Evolutionary conservation across 2,329 filamentous ascomycete species (phyloP).

Genomic region (Xylariaceae sp.): DNA sequence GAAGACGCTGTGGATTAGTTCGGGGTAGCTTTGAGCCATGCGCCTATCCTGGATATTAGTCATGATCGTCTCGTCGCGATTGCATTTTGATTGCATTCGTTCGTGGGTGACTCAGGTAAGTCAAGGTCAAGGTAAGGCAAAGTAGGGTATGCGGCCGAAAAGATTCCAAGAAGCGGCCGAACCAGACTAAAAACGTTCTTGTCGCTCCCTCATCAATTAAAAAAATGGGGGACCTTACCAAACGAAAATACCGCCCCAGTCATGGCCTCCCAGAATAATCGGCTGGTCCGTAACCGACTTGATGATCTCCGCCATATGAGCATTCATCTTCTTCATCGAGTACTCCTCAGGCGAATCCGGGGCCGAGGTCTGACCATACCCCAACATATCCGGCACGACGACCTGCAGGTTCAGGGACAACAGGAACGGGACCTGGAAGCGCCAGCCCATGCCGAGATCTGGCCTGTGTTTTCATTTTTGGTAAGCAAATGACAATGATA

Average conservation of each 20-base stretch:
- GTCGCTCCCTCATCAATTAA: too few species aligned
- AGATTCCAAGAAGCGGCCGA: too few species aligned
- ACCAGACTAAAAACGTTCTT: too few species aligned
- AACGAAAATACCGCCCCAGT: conserved; percentile 81
- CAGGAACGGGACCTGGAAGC: conserved; percentile 79
- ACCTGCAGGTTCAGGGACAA: conserved; percentile 70
- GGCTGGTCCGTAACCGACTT: conserved; percentile 46
- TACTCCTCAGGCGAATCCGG: conserved; percentile 62
- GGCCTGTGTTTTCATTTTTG: conserved; percentile 62
- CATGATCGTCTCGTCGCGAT: too few species aligned
- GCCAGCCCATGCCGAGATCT: conserved; percentile 81
- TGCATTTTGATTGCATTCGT: too few species aligned
- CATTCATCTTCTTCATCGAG: conserved; percentile 65
- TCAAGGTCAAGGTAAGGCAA: background rate
- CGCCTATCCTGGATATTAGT: conserved; percentile 39
- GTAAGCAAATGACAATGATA: conserved; percentile 3
- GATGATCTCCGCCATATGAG: conserved; percentile 72
- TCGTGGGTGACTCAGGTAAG: too few species aligned
- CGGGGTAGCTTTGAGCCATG: conserved; percentile 67
- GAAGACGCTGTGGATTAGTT: conserved; percentile 71
- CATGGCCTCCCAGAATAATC: conserved; percentile 85
- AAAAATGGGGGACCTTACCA: conserved; percentile 41
- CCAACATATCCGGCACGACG: conserved; percentile 80
- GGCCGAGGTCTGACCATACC: conserved; percentile 74
- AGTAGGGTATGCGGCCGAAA: too few species aligned